Evolutionary conservation across 163 green algal species (phyloP), one percentile per base, ranked within the genome.

Genomic region (Picocystis sp.): DNA sequence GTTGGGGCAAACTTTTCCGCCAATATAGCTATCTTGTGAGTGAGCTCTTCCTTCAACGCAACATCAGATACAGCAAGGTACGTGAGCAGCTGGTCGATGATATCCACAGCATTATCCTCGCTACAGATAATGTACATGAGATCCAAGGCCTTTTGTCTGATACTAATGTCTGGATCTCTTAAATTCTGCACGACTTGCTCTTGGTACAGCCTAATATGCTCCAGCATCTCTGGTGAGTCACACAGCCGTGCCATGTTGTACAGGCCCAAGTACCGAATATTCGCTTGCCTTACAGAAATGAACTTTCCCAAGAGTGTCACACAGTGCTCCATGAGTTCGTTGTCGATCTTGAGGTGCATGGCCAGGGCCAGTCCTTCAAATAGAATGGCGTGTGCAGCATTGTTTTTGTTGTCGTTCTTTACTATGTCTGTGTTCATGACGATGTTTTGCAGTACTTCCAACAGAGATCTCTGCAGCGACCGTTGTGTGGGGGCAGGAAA

Each of bases 181-280:
- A 69, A 25, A 22, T 21, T 15, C 13, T 15, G 19, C 12, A 64
- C 17, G 5, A 69, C 34, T 11, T 33, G 50, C 43, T 57, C 63
- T 46, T 81, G 62, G 53, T 79, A 65, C 21, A 17, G 14, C 44
- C 54, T 49, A 43, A 92, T 88, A 50, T 61, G 63, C 13, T 86
- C 75, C 47, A 79, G 52, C 50, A 93, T 76, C 19, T 89, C 86
- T 0, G 81, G 80, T 55, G 89, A 72, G 48, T 82, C 62, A 5
- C 78, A 64, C 68, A 98, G 70, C 44, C 83, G 77, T 29, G 75
- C 64, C 61, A 94, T 77, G 64, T 78, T 81, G 61, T 92, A 83
- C 49, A 97, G 72, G 14, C 80, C 83, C 49, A 97, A 75, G 75
- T 95, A 97, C 51, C 79, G 81, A 50, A 92, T 79, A 73, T 95